Evolutionary conservation across 1,284 basidiomycete genomes (phyloP).

Genomic region (Sphagnurus paluster): DNA sequence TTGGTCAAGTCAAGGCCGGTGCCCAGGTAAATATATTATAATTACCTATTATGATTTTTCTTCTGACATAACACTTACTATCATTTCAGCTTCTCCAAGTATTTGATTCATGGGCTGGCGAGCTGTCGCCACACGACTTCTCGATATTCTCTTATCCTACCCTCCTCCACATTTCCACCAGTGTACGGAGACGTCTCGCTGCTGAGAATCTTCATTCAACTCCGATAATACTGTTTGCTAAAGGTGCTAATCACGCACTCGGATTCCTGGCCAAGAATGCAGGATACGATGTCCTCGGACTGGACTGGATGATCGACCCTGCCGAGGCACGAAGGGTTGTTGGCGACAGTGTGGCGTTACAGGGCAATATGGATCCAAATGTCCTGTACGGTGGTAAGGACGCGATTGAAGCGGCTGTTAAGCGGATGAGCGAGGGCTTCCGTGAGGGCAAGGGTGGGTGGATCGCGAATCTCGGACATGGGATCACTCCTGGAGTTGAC

Average conservation of each 20-base stretch:
- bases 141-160: constrained; percentile 72
- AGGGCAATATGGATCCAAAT: constrained; percentile 95
- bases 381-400: constrained; percentile 86
- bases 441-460: constrained; percentile 66
- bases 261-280: constrained; percentile 52
- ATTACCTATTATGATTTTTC: too few species aligned
- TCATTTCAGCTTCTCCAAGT: constrained; percentile 80
- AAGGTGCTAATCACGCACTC: constrained; percentile 82
- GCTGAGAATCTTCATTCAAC: constrained; percentile 55
- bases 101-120: constrained; percentile 94
- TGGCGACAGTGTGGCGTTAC: constrained; percentile 71
- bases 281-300: constrained; percentile 84
- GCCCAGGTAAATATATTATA: constrained; percentile 69
- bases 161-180: constrained; percentile 59
- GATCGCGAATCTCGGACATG: constrained; percentile 98
- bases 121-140: constrained; percentile 87
- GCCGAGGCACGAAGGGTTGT: constrained; percentile 64
- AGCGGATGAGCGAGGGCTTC: constrained; percentile 83
- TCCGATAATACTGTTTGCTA: constrained; percentile 90
- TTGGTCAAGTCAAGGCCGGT: constrained; percentile 90
- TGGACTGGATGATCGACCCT: constrained; percentile 89
- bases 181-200: constrained; percentile 63
- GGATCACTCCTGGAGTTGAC: constrained; percentile 95
- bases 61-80: constrained; percentile 1
- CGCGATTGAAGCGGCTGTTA: constrained; percentile 87